phyloP scores from a whole-genome alignment of 225 moss, liverwort and hornwort genomes.

The Pseudisothecium myosuroides region DNA sequence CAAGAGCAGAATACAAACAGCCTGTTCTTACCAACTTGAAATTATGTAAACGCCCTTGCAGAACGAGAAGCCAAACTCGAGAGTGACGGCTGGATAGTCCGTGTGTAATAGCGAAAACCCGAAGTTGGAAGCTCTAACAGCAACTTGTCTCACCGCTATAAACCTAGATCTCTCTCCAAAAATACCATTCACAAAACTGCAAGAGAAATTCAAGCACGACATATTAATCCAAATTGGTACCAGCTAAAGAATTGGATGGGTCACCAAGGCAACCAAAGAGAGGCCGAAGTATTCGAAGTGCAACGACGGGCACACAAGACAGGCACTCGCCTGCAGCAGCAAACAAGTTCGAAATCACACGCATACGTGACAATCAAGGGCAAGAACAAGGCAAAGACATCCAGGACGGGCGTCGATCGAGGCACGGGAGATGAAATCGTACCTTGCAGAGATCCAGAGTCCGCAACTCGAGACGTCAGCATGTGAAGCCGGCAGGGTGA shows the following conservation, averaged over 20 bases:
- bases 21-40: not conserved
- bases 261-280: not conserved
- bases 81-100: not conserved
- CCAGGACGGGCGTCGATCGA: not conserved
- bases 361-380: not conserved
- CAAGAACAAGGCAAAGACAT: not conserved
- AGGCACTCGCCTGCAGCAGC: not conserved
- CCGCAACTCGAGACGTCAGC: not conserved
- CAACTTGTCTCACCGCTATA: not conserved
- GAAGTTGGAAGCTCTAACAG: not conserved
- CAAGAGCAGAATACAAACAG: not conserved
- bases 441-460: not conserved
- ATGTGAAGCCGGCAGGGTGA: not conserved
- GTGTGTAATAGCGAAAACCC: not conserved
- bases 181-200: not conserved
- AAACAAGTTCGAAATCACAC: not conserved
- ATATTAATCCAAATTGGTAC: not conserved
- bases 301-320: not conserved
- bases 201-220: not conserved
- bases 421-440: not conserved
- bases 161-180: not conserved
- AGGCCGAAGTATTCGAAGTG: not conserved
- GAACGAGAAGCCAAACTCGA: not conserved
- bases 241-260: not conserved
- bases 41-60: not conserved